Conservation (phyloP, 1,139 yeast genomes). For the Sugiyamaella japonica region DNA sequence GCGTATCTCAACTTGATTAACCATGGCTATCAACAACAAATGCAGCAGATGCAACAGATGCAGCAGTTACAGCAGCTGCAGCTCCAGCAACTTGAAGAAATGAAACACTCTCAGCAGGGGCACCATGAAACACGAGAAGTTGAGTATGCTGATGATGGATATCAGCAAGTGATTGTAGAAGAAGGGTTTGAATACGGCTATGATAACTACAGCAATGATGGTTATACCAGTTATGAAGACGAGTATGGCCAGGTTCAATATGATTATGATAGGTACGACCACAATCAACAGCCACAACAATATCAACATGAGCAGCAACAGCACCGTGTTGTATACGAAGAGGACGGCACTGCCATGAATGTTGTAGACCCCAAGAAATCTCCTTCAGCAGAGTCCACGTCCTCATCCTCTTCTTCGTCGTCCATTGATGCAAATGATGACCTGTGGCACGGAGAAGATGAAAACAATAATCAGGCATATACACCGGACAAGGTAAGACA, state of each 20-base stretch:
- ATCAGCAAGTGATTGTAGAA: conserved; percentile 8
- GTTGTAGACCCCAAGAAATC: conserved; percentile 22
- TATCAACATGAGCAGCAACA: conserved; percentile 15
- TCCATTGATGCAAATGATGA: conserved; percentile 32
- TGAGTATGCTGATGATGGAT: conserved; percentile 13
- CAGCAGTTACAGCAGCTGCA: conserved; percentile 28
- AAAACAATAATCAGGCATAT: conserved; percentile 3
- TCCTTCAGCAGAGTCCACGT: conserved; percentile 30
- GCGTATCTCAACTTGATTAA: conserved; percentile 93
- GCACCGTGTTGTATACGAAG: conserved; percentile 10
- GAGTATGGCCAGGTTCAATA: conserved; percentile 24
- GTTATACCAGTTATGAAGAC: conserved; percentile 23
- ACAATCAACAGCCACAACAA: conserved; percentile 20
- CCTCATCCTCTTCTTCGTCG: conserved; percentile 33
- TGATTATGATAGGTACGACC: conserved; percentile 22
- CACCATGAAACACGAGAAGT: conserved; percentile 15
- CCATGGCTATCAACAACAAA: conserved; percentile 52
- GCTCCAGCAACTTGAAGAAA: conserved; percentile 25
- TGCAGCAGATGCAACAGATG: conserved; percentile 32
- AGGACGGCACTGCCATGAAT: conserved; percentile 4
- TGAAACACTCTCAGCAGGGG: conserved; percentile 13
- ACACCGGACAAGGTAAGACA: conserved; percentile 12
- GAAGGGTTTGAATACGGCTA: conserved; percentile 15
- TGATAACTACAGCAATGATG: conserved; percentile 10
- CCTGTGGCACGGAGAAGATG: conserved; percentile 33